Percentiles rank a stretch among this genome's conserved stretches.
These are phyloP conservation scores for Amorphotheca resinae DNA, from an alignment of 495 filamentous ascomycete species.

Conservation along the genomic window DNA sequence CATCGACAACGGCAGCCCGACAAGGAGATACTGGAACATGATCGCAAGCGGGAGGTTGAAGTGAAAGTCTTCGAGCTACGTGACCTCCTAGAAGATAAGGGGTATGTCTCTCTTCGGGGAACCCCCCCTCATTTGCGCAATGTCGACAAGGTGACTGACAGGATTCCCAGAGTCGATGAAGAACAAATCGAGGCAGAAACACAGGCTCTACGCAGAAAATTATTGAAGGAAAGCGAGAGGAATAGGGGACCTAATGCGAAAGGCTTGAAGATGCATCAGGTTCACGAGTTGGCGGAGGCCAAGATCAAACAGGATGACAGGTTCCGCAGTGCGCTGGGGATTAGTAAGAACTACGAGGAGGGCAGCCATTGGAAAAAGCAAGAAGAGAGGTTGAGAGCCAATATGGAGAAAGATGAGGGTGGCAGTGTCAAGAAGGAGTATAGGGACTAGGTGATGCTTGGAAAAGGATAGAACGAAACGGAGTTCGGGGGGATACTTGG, in stretches of 20 bases:
- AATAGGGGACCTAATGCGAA: slow-evolving; percentile 27
- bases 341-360: slow-evolving; percentile 79
- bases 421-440: slow-evolving; percentile 8
- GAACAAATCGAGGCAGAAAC: slow-evolving; percentile 67
- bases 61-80: slow-evolving; percentile 84
- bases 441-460: slow-evolving; percentile 1
- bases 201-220: slow-evolving; percentile 48
- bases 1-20: slow-evolving; percentile 77
- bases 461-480: too few relatives aligned
- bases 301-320: slow-evolving; percentile 95
- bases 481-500: background rate
- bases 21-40: slow-evolving; percentile 84
- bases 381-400: slow-evolving; percentile 55
- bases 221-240: slow-evolving; percentile 41
- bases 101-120: slow-evolving; percentile 33
- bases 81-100: slow-evolving; percentile 83
- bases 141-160: background rate
- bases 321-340: slow-evolving; percentile 77
- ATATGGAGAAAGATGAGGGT: slow-evolving; percentile 21
- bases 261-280: slow-evolving; percentile 77
- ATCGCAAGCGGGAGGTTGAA: slow-evolving; percentile 76
- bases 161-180: slow-evolving; percentile 46
- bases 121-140: too few relatives aligned
- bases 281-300: slow-evolving; percentile 89
- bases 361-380: slow-evolving; percentile 61